These are phyloP conservation scores for Xylaria venustula DNA, from an alignment of 495 filamentous ascomycete species.

Conservation along the genomic window DNA sequence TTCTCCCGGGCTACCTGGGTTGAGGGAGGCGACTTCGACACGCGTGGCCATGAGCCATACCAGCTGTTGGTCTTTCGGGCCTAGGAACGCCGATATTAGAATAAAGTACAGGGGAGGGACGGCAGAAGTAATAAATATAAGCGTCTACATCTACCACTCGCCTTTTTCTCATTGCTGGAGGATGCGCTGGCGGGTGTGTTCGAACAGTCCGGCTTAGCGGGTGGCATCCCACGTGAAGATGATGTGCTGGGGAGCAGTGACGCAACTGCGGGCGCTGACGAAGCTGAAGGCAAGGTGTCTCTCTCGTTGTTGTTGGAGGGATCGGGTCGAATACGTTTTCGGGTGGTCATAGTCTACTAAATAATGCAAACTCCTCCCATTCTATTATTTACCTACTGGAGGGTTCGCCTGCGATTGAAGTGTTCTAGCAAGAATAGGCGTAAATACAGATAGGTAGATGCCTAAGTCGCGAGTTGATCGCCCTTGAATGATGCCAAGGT, in stretches of 20 bases:
- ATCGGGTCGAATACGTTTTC: constrained; percentile 64
- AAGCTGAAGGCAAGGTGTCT: constrained; percentile 29
- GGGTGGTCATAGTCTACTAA: constrained; percentile 54
- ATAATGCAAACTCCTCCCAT: constrained; percentile 3
- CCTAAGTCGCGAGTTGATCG: not conserved
- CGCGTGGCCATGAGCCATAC: constrained; percentile 66
- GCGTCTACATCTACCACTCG: constrained; percentile 9
- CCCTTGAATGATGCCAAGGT: not conserved
- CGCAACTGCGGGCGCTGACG: constrained; percentile 34
- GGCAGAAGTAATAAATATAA: too few relatives aligned
- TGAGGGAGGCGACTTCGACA: constrained; percentile 66
- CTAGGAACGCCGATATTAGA: constrained; percentile 26
- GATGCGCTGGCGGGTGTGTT: constrained; percentile 17
- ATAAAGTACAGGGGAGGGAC: too few relatives aligned
- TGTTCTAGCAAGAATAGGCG: too few relatives aligned
- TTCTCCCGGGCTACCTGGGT: constrained; percentile 77
- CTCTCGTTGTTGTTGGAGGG: constrained; percentile 39
- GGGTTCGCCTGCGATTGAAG: not conserved
- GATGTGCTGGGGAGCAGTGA: constrained; percentile 16
- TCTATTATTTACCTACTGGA: too few relatives aligned
- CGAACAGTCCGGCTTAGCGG: constrained; percentile 15
- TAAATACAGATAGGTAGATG: not conserved
- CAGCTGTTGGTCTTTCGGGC: constrained; percentile 59
- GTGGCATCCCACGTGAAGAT: constrained; percentile 19
- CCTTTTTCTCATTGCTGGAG: constrained; percentile 18